These are phyloP conservation scores for Irpex sp. DNA, from an alignment of 1,284 basidiomycete genomes.

Conservation along the genomic window DNA sequence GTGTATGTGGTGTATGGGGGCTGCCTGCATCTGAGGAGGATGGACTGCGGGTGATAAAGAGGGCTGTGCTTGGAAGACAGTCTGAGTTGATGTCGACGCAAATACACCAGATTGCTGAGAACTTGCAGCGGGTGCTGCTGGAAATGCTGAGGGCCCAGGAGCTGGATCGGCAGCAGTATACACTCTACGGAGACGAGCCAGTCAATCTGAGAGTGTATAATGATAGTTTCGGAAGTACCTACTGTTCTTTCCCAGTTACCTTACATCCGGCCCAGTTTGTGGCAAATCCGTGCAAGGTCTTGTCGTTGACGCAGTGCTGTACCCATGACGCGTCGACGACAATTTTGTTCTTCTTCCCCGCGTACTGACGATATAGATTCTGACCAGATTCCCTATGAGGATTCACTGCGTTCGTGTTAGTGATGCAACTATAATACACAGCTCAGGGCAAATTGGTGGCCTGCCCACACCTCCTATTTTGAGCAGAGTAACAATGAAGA, in stretches of 20 bases:
- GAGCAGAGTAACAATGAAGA: too few relatives aligned
- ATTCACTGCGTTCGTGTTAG: slow-evolving; percentile 48
- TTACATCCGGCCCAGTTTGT: slow-evolving; percentile 76
- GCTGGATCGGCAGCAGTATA: slow-evolving; percentile 9
- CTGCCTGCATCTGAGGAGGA: slow-evolving; percentile 3
- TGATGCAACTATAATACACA: neutral
- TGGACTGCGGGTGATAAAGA: neutral
- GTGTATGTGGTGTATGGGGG: slow-evolving; percentile 6
- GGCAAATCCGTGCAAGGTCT: slow-evolving; percentile 66
- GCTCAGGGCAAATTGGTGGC: too few relatives aligned
- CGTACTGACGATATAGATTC: slow-evolving; percentile 72
- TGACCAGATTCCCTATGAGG: slow-evolving; percentile 76
- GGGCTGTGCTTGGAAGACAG: neutral
- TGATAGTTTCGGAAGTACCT: slow-evolving; percentile 19
- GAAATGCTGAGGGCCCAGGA: slow-evolving; percentile 3
- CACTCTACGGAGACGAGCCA: slow-evolving; percentile 11
- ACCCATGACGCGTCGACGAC: slow-evolving; percentile 71
- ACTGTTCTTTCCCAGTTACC: slow-evolving; percentile 73
- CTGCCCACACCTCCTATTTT: too few relatives aligned
- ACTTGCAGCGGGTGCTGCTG: neutral
- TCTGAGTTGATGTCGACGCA: neutral
- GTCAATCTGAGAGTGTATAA: neutral
- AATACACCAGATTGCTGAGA: slow-evolving; percentile 3
- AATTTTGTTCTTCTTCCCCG: slow-evolving; percentile 71
- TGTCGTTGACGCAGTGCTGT: slow-evolving; percentile 63